These are phyloP conservation scores for Aspergillus sparsus DNA, from an alignment of 495 filamentous ascomycete species.

Conservation along the genomic window DNA sequence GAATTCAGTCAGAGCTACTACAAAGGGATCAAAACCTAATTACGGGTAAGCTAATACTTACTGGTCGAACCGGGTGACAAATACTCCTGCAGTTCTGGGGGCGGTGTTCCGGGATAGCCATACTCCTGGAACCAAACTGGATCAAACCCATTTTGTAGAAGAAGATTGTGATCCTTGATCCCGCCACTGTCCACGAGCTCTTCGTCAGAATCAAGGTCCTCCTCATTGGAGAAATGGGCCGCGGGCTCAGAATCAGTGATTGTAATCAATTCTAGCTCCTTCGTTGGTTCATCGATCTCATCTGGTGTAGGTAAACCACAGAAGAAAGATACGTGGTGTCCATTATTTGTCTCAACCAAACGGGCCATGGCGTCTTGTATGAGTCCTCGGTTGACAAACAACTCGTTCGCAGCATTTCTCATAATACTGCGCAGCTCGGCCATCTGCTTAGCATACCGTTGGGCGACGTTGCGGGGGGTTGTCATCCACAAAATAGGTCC, in stretches of 20 bases:
- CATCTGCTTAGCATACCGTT: no score
- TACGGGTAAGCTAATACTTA: not conserved
- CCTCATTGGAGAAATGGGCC: not conserved
- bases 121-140: not conserved
- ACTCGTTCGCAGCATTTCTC: no score
- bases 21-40: not conserved
- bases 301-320: not conserved
- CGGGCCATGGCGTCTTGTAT: not conserved
- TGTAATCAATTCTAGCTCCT: not conserved
- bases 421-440: no score
- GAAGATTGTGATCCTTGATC: not conserved
- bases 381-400: no score
- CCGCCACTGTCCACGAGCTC: not conserved
- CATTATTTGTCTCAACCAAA: not conserved
- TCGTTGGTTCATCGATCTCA: no score
- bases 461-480: no score
- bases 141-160: not conserved
- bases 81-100: constrained; percentile 1
- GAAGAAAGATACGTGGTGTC: not conserved
- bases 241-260: no score
- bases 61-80: not conserved
- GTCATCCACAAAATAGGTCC: no score
- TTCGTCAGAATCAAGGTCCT: not conserved
- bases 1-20: not conserved
- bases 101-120: not conserved